A percentile compares a stretch with the other conserved stretches of the same genome.
Conservation (phyloP, 352 stramenopile species). For the Globisporangium heterothallicum region DNA sequence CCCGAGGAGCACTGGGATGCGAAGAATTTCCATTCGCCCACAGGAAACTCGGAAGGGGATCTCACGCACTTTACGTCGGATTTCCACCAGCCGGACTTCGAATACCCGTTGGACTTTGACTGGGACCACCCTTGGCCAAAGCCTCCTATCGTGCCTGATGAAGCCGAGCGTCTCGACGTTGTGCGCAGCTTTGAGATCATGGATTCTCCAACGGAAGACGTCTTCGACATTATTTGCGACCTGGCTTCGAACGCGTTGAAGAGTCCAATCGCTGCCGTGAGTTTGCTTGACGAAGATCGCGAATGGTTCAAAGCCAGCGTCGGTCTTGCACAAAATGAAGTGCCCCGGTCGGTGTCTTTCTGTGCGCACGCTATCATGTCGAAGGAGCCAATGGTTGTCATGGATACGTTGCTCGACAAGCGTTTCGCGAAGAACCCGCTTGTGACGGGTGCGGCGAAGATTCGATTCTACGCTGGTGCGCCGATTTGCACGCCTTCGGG, state of each 20-base stretch:
- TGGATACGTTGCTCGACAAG: conserved; percentile 83
- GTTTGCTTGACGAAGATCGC: conserved; percentile 78
- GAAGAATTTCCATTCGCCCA: conserved; percentile 81
- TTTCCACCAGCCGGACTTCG: conserved; percentile 76
- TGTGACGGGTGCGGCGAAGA: conserved; percentile 77
- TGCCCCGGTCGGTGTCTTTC: conserved; percentile 84
- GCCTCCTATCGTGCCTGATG: conserved; percentile 60
- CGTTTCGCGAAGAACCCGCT: conserved; percentile 84
- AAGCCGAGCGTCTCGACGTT: conserved; percentile 70
- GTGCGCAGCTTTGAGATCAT: conserved; percentile 83
- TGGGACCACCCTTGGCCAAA: conserved; percentile 88
- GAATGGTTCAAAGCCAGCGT: conserved; percentile 88
- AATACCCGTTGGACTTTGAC: conserved; percentile 85
- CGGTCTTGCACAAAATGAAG: conserved; percentile 78
- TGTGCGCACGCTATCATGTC: conserved; percentile 86
- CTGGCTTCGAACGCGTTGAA: conserved; percentile 82
- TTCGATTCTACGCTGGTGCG: conserved; percentile 81
- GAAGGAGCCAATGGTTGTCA: conserved; percentile 86
- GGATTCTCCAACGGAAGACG: conserved; percentile 79
- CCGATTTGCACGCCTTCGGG: conserved; percentile 77
- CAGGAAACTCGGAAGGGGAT: conserved; percentile 71
- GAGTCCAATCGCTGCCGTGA: conserved; percentile 81
- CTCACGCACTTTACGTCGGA: conserved; percentile 70
- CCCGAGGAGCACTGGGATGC: conserved; percentile 61
- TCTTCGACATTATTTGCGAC: conserved; percentile 89